Evolutionary conservation across 768 basidiomycete species (phyloP).

Genomic region (Leccinum truebloodii): DNA sequence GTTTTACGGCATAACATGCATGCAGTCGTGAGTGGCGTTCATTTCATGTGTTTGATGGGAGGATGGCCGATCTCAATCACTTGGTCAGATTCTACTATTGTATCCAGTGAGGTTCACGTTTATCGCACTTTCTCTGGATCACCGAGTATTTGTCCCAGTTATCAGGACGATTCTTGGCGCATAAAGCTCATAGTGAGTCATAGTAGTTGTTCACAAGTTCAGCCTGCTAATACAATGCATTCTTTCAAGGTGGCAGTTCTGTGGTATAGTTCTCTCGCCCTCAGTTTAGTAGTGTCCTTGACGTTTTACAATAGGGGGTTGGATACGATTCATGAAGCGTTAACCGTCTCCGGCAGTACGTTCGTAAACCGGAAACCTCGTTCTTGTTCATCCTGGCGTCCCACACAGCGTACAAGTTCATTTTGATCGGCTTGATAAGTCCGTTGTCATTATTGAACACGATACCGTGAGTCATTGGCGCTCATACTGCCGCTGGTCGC

Average conservation of each 20-base stretch:
- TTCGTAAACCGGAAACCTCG: neutral
- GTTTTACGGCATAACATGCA: neutral
- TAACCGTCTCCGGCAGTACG: slow-evolving; percentile 14
- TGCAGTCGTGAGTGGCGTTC: neutral
- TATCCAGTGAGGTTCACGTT: slow-evolving; percentile 1
- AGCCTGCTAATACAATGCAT: neutral
- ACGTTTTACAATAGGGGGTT: slow-evolving; percentile 6
- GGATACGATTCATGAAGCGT: slow-evolving; percentile 15
- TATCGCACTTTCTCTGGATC: neutral
- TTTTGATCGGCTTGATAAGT: neutral
- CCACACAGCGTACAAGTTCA: slow-evolving; percentile 13
- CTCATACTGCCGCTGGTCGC: neutral
- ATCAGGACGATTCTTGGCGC: slow-evolving; percentile 1
- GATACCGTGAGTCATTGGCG: slow-evolving; percentile 6
- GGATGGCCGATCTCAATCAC: neutral
- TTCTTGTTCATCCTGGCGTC: neutral
- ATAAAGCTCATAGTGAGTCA: slow-evolving; percentile 17
- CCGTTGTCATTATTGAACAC: neutral
- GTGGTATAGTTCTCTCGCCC: slow-evolving; percentile 1
- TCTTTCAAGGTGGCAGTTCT: slow-evolving; percentile 8
- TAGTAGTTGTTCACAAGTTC: neutral
- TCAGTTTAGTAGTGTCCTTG: neutral
- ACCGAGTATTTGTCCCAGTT: neutral
- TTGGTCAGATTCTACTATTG: neutral
- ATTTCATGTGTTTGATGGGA: neutral